Evolutionary conservation across 2,329 filamentous ascomycete species (phyloP), one percentile per base, ranked within the genome.

Genomic region (Colletotrichum phormii): DNA sequence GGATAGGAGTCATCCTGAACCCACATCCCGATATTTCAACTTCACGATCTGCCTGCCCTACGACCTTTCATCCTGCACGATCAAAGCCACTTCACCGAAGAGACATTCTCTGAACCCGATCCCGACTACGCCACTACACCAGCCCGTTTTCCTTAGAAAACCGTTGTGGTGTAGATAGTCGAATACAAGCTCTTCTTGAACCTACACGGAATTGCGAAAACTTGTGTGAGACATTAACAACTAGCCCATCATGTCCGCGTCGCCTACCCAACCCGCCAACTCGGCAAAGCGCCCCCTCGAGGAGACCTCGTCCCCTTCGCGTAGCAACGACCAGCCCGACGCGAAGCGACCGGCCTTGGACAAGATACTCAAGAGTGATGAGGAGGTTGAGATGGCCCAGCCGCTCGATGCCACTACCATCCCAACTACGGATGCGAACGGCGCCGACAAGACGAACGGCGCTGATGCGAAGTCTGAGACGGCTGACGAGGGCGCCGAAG

Each of bases 271-370:
- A 74, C 90, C 90, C 63, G 93, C 91, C 72, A 91, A 94, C 80
- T 92, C 91, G 78, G 87, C 90, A 75, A 99, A 99, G 90, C 95
- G 97, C 80, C 97, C 97, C 74, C 91, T 99, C 76, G 97, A 99
- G 88, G 97, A 98, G 81, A 94, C 96, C 12, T 98, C 97, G 22
- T 99, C 97, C 11, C 97, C 97, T 46, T 97, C 95, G 37, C 94
- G 94, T 75, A 93, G 93, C 51, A 95, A 91, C 81, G 97, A 98
- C 79, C 95, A 98, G 82, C 97, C 97, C 66, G 97, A 99, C 78
- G 97, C 97, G 75, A 99, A 99, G 87, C 94, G 97, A 77, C 97
- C 95, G 61, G 97, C 97, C 51, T 91, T 99, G 75, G 96, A 98
- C 85, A 99, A 98, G 87, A 88, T 95, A 77, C 88, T 93, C 78